Conservation (phyloP, 352 stramenopile species). For the Phytophthora aleatoria region DNA sequence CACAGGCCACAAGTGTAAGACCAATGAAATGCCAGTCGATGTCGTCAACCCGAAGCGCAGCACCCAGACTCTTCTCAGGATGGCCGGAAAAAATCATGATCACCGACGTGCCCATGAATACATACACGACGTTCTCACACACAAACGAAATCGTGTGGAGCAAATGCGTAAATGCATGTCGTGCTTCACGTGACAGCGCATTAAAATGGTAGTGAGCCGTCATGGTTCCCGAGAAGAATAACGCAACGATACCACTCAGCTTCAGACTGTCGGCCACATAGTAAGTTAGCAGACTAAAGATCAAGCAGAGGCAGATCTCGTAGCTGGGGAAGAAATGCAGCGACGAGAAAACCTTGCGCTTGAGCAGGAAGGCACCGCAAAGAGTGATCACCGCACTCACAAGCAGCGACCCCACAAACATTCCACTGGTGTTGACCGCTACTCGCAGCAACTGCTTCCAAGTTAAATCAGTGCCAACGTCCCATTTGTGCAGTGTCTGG, state of each 20-base stretch:
- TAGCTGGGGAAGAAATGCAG: slow-evolving; percentile 84
- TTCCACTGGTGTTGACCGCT: slow-evolving; percentile 62
- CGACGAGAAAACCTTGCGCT: slow-evolving; percentile 71
- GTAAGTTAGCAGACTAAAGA: slow-evolving; percentile 86
- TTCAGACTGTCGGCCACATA: slow-evolving; percentile 79
- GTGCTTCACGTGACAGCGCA: slow-evolving; percentile 74
- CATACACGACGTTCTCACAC: slow-evolving; percentile 83
- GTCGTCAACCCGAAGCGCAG: slow-evolving; percentile 72
- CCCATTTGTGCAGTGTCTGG: slow-evolving; percentile 91
- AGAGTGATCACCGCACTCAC: slow-evolving; percentile 78
- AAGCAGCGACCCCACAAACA: slow-evolving; percentile 79
- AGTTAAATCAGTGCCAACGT: slow-evolving; percentile 73
- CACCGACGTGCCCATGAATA: slow-evolving; percentile 88
- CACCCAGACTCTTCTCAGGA: slow-evolving; percentile 47
- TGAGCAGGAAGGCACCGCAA: slow-evolving; percentile 76
- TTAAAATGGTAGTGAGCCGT: slow-evolving; percentile 90
- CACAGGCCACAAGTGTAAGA: slow-evolving; percentile 65
- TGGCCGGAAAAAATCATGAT: slow-evolving; percentile 82
- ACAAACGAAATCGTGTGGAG: slow-evolving; percentile 82
- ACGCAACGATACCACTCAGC: slow-evolving; percentile 92
- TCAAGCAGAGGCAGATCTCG: slow-evolving; percentile 84
- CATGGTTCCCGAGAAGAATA: slow-evolving; percentile 93
- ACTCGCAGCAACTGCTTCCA: slow-evolving; percentile 67
- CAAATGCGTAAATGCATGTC: slow-evolving; percentile 84
- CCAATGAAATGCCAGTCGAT: slow-evolving; percentile 82